These are phyloP conservation scores for Erythrophleum fordii DNA, from an alignment of 306 rosid species.

Conservation along the genomic window DNA sequence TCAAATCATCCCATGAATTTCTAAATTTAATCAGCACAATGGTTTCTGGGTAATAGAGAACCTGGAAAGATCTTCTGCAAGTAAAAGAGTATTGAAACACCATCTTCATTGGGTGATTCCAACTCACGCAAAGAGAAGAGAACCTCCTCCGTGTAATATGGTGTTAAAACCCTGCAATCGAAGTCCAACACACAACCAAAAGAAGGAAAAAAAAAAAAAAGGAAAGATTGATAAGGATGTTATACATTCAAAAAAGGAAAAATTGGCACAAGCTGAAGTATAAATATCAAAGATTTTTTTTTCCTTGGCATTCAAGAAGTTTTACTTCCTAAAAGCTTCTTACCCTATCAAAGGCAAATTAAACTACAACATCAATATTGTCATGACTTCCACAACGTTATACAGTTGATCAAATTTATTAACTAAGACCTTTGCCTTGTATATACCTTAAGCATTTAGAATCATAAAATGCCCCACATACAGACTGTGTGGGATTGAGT, in stretches of 20 bases:
- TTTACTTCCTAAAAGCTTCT: slow-evolving; percentile 7
- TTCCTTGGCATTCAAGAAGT: slow-evolving; percentile 15
- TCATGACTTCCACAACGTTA: slow-evolving; percentile 5
- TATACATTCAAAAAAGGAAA: background rate
- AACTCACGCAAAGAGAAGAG: slow-evolving; percentile 80
- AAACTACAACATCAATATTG: slow-evolving; percentile 18
- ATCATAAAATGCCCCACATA: background rate
- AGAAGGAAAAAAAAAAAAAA: background rate
- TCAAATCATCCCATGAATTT: slow-evolving; percentile 21
- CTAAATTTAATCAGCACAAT: background rate
- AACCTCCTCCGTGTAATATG: slow-evolving; percentile 94
- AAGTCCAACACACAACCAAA: slow-evolving; percentile 1
- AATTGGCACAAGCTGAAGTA: slow-evolving; percentile 12
- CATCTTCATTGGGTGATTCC: slow-evolving; percentile 88
- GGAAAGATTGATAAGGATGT: slow-evolving; percentile 16
- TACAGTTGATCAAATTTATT: slow-evolving; percentile 6
- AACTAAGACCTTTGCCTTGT: background rate
- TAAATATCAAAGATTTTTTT: slow-evolving; percentile 10
- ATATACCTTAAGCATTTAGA: background rate
- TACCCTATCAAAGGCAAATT: slow-evolving; percentile 16
- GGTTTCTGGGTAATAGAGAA: slow-evolving; percentile 35
- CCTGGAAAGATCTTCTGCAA: slow-evolving; percentile 96
- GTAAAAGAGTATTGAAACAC: slow-evolving; percentile 94
- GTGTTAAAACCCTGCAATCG: slow-evolving; percentile 82
- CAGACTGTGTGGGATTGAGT: slow-evolving; percentile 4